Evolutionary conservation across 225 moss, liverwort and hornwort genomes (phyloP).

Genomic region (Ulota crispa): DNA sequence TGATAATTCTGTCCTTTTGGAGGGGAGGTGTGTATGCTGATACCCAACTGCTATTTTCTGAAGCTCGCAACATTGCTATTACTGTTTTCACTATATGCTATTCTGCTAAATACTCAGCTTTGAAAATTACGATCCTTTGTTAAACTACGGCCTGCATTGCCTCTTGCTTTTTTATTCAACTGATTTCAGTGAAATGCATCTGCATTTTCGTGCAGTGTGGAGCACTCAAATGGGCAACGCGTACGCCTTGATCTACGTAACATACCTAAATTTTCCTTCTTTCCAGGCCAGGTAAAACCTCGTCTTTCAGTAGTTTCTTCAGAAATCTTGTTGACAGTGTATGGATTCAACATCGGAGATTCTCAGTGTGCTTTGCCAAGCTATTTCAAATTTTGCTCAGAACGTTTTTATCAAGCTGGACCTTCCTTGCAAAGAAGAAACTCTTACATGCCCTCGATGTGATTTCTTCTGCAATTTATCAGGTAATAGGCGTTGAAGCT

Average conservation of each 20-base stretch:
- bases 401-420: not conserved
- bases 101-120: not conserved
- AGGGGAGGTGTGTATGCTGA: slow-evolving; percentile 68
- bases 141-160: not conserved
- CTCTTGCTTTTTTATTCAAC: not conserved
- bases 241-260: slow-evolving; percentile 85
- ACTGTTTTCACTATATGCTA: not conserved
- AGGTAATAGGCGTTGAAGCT: slow-evolving; percentile 83
- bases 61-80: not conserved
- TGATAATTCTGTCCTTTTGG: slow-evolving; percentile 78
- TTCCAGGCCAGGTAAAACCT: slow-evolving; percentile 84
- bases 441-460: not conserved
- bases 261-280: slow-evolving; percentile 67
- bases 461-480: slow-evolving; percentile 7
- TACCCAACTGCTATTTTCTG: not conserved
- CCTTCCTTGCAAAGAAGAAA: not conserved
- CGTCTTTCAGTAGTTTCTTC: not conserved
- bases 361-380: not conserved
- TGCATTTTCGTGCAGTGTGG: slow-evolving; percentile 51
- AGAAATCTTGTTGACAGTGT: not conserved
- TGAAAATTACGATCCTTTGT: not conserved
- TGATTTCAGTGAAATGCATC: not conserved
- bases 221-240: slow-evolving; percentile 73
- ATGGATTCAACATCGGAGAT: not conserved
- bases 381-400: not conserved